A percentile compares a stretch with the other conserved stretches of the same genome.
These are phyloP conservation scores for Penicillium sp. DNA, from an alignment of 2,329 filamentous ascomycete genomes.

Conservation along the genomic window DNA sequence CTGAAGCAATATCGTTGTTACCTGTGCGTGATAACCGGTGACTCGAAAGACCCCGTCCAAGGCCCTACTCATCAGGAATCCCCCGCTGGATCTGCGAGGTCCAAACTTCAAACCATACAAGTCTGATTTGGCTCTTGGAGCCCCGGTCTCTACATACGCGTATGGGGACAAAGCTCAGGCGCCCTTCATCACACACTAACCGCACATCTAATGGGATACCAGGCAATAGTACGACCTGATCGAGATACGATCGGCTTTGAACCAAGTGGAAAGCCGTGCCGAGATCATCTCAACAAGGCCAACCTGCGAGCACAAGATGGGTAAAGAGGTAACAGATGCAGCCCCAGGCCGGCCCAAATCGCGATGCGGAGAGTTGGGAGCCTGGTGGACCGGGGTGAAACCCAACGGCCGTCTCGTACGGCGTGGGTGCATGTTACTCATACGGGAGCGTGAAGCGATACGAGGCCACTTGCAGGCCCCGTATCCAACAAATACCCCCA, in stretches of 20 bases:
- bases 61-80: neutral
- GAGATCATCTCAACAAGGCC: constrained; percentile 3
- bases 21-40: neutral
- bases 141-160: neutral
- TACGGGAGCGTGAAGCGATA: constrained; percentile 7
- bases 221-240: neutral
- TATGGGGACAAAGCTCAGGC: neutral
- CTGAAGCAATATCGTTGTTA: neutral
- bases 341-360: constrained; percentile 17
- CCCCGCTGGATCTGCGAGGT: neutral
- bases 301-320: constrained; percentile 9
- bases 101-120: constrained; percentile 2
- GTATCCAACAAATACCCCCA: constrained; percentile 15
- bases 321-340: constrained; percentile 4
- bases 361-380: constrained; percentile 20
- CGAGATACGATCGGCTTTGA: neutral
- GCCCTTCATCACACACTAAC: neutral
- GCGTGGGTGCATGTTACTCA: constrained; percentile 9
- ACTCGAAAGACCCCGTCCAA: neutral
- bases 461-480: constrained; percentile 8
- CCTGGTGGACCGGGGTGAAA: constrained; percentile 20
- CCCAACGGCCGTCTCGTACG: constrained; percentile 19
- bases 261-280: neutral
- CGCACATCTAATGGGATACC: neutral
- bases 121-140: neutral